A percentile compares a stretch with the other conserved stretches of the same genome.
phyloP scores from a whole-genome alignment of 2,329 filamentous ascomycete genomes.

The Neopestalotiopsis sp. region DNA sequence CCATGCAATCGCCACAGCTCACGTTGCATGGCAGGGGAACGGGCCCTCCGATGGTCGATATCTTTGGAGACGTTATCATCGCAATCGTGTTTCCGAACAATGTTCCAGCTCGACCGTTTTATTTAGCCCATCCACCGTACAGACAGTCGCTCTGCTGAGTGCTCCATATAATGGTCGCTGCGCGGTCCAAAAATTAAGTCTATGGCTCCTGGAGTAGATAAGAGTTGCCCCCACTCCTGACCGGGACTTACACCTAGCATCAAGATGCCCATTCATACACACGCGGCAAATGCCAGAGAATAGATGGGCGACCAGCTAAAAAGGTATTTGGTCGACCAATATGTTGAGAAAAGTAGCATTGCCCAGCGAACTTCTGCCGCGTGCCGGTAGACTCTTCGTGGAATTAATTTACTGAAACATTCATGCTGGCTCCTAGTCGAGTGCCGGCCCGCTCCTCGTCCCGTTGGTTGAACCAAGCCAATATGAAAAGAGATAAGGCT shows the following conservation, averaged over 20 bases:
- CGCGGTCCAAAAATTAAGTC: background rate
- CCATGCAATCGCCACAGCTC: background rate
- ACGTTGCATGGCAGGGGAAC: background rate
- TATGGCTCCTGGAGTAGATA: conserved; percentile 3
- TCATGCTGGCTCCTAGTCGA: background rate
- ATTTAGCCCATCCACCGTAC: background rate
- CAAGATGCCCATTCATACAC: background rate
- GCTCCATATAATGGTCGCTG: background rate
- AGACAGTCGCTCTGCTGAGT: background rate
- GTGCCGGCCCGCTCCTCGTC: background rate
- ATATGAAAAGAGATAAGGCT: conserved; percentile 14
- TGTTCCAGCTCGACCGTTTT: background rate
- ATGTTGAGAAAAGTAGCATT: background rate
- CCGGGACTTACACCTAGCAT: background rate
- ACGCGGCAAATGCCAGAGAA: background rate
- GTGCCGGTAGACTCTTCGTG: background rate
- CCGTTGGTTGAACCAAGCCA: background rate
- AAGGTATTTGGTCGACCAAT: background rate
- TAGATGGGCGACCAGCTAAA: background rate
- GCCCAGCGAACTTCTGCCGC: background rate
- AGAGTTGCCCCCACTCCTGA: background rate
- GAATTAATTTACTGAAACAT: background rate
- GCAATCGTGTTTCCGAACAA: background rate
- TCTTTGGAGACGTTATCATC: background rate
- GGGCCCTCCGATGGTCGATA: background rate